phyloP scores from a whole-genome alignment of 1,284 basidiomycete species.

The Coniferiporia weirii region DNA sequence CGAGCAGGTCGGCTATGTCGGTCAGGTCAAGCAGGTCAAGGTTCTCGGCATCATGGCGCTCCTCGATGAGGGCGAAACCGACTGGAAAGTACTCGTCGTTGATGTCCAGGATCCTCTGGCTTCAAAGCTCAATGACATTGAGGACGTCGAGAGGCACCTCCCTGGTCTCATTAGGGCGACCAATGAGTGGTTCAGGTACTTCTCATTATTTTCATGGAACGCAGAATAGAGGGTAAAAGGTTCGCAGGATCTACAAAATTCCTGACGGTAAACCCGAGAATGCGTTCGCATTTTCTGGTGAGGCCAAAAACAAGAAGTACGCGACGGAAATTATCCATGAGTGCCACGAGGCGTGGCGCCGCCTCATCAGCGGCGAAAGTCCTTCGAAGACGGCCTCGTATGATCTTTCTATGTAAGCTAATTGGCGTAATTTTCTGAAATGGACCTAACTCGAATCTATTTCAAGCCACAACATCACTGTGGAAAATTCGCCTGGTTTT shows the following conservation, averaged over 20 bases:
- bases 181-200: constrained; percentile 92
- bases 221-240: no score
- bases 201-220: neutral
- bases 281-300: constrained; percentile 98
- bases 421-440: neutral
- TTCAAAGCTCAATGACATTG: constrained; percentile 95
- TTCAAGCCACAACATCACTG: constrained; percentile 62
- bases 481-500: constrained; percentile 71
- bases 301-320: constrained; percentile 99
- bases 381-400: constrained; percentile 66
- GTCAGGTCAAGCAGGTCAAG: constrained; percentile 99
- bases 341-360: constrained; percentile 98
- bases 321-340: constrained; percentile 98
- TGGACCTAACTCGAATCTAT: neutral
- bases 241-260: constrained; percentile 89
- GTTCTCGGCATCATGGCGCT: constrained; percentile 99
- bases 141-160: constrained; percentile 98
- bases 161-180: constrained; percentile 95
- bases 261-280: constrained; percentile 99
- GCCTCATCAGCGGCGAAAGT: constrained; percentile 79
- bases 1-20: constrained; percentile 95
- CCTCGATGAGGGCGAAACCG: constrained; percentile 96
- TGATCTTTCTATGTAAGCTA: constrained; percentile 75
- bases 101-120: constrained; percentile 97
- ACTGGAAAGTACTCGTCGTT: constrained; percentile 98